Conservation (phyloP, 345 rosid genomes). For the Pistacia atlantica region DNA sequence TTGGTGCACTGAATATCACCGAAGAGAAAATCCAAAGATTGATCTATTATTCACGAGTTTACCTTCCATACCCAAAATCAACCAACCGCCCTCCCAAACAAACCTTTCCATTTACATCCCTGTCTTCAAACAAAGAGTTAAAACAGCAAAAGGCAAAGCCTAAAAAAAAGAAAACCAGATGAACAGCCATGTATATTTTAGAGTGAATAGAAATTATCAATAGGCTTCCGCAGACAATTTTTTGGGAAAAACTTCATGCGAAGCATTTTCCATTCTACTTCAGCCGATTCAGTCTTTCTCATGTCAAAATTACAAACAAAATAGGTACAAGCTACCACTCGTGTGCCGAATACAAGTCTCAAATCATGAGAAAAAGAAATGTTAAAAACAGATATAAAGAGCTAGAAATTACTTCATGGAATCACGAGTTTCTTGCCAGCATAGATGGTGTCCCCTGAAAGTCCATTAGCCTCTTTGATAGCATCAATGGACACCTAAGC, state of each 20-base stretch:
- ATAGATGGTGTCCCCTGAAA: slow-evolving; percentile 36
- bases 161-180: background rate
- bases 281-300: background rate
- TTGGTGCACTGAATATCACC: too few species aligned
- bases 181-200: background rate
- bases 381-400: background rate
- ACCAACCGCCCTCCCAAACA: too few species aligned
- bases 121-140: background rate
- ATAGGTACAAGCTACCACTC: background rate
- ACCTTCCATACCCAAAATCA: too few species aligned
- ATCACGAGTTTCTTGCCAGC: slow-evolving; percentile 42
- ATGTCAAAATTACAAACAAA: background rate
- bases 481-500: slow-evolving; percentile 35
- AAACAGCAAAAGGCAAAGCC: background rate
- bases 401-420: slow-evolving; percentile 24
- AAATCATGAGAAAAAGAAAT: background rate
- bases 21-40: too few species aligned
- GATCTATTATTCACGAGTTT: too few species aligned
- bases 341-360: background rate
- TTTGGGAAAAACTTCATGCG: background rate
- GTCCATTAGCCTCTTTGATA: slow-evolving; percentile 41
- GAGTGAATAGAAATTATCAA: too few species aligned
- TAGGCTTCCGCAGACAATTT: background rate
- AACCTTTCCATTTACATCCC: background rate
- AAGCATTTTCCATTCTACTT: background rate